A percentile compares a stretch with the other conserved stretches of the same genome.
Evolutionary conservation across 2,329 filamentous ascomycete species (phyloP).

Genomic region (Penicillium sp.): DNA sequence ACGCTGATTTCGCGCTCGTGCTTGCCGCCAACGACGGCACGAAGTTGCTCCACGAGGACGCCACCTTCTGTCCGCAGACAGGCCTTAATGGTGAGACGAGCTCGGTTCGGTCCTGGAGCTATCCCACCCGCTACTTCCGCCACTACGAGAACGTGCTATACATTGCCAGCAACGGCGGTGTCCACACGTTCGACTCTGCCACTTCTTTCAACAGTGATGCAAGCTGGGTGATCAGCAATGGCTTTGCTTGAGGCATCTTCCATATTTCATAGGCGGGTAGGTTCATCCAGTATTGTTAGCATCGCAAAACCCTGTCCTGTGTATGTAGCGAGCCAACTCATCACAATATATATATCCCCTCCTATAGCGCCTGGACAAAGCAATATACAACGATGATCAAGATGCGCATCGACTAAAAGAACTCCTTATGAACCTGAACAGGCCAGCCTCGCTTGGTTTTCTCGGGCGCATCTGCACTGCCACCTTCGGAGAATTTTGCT

Average conservation of each 20-base stretch:
- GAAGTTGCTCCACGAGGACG: constrained; percentile 53
- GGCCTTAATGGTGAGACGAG: constrained; percentile 46
- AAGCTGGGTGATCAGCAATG: constrained; percentile 42
- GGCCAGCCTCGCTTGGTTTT: not conserved
- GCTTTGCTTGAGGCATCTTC: constrained; percentile 36
- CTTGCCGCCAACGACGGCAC: constrained; percentile 46
- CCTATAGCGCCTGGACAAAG: too few relatives aligned
- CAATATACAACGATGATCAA: too few relatives aligned
- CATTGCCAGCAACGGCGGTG: constrained; percentile 48
- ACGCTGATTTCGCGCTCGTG: constrained; percentile 46
- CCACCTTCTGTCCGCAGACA: constrained; percentile 53
- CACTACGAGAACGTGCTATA: constrained; percentile 46
- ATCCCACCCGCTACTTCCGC: constrained; percentile 52
- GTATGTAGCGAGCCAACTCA: too few relatives aligned
- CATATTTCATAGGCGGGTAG: too few relatives aligned
- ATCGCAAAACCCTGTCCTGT: too few relatives aligned
- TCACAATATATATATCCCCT: too few relatives aligned
- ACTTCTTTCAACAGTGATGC: constrained; percentile 47
- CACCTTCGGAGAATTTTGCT: not conserved
- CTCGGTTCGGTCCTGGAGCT: constrained; percentile 51
- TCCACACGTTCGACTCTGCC: constrained; percentile 47
- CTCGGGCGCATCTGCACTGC: not conserved
- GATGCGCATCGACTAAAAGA: not conserved
- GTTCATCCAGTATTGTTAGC: not conserved
- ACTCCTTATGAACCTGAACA: not conserved